Percentiles rank a stretch among this genome's conserved stretches.
Conservation (phyloP, 192 early-diverging fungal genomes). For the Coemansia sp. region DNA sequence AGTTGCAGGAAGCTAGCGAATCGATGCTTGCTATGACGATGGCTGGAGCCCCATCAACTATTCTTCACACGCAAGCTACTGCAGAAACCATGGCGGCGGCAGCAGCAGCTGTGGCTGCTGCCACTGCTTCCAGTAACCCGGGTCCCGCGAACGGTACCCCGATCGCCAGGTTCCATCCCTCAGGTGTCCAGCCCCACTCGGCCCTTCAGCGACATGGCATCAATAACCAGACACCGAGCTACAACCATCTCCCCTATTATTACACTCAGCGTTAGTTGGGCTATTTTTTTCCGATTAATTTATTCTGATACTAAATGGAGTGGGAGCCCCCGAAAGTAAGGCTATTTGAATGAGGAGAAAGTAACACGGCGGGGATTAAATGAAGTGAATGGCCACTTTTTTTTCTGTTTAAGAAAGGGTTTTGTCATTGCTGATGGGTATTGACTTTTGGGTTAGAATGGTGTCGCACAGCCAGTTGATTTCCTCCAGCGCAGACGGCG, state of each 20-base stretch:
- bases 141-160: background rate
- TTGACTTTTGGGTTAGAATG: constrained; percentile 36
- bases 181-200: background rate
- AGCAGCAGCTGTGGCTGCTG: background rate
- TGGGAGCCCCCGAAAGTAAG: no score
- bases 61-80: constrained; percentile 6
- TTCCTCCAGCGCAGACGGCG: constrained; percentile 27
- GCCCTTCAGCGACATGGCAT: background rate
- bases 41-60: background rate
- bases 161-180: background rate
- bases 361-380: no score
- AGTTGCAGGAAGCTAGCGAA: background rate
- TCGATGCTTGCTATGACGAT: background rate
- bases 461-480: constrained; percentile 54
- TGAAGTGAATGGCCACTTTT: no score
- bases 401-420: no score
- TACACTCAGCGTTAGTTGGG: background rate
- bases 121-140: background rate
- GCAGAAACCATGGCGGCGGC: constrained; percentile 2
- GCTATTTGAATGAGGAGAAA: no score
- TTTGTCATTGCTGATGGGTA: constrained; percentile 9
- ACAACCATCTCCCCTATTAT: background rate
- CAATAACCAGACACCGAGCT: background rate
- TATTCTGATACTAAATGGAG: background rate
- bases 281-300: background rate